These are phyloP conservation scores for Barbatosphaeria neglecta DNA, from an alignment of 495 filamentous ascomycete species.

Conservation along the genomic window DNA sequence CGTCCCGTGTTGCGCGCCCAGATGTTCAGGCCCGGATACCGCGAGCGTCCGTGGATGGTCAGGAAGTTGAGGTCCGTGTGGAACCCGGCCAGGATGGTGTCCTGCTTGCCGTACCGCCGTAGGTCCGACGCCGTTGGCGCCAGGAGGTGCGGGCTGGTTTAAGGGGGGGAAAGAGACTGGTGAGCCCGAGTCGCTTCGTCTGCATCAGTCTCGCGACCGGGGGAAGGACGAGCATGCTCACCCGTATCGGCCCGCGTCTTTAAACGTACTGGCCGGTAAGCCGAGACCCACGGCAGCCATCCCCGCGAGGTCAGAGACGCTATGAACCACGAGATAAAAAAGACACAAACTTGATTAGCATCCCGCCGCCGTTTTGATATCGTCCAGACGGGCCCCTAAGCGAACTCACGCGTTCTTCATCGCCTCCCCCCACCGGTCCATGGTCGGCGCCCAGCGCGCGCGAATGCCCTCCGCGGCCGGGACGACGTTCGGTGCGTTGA, in stretches of 20 bases:
- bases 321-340: constrained; percentile 2
- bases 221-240: constrained; percentile 9
- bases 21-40: constrained; percentile 41
- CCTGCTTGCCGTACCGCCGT: constrained; percentile 28
- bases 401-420: constrained; percentile 42
- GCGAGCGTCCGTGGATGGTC: constrained; percentile 42
- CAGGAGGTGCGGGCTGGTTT: constrained; percentile 34
- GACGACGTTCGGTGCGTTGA: constrained; percentile 33
- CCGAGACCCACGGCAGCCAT: constrained; percentile 38
- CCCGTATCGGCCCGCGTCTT: constrained; percentile 36
- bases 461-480: constrained; percentile 28
- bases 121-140: constrained; percentile 40
- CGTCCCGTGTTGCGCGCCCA: constrained; percentile 42
- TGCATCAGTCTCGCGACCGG: not conserved
- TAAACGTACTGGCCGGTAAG: constrained; percentile 31
- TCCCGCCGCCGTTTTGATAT: too few species aligned
- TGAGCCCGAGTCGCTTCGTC: not conserved
- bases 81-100: constrained; percentile 42
- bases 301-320: constrained; percentile 34
- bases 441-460: constrained; percentile 29
- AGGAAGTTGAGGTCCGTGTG: constrained; percentile 45
- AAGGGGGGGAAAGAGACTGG: not conserved
- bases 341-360: not conserved
- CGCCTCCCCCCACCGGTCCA: constrained; percentile 36
- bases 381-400: too few species aligned